Evolutionary conservation across 2,329 filamentous ascomycete species (phyloP).

Genomic region (Fusarium begoniae): DNA sequence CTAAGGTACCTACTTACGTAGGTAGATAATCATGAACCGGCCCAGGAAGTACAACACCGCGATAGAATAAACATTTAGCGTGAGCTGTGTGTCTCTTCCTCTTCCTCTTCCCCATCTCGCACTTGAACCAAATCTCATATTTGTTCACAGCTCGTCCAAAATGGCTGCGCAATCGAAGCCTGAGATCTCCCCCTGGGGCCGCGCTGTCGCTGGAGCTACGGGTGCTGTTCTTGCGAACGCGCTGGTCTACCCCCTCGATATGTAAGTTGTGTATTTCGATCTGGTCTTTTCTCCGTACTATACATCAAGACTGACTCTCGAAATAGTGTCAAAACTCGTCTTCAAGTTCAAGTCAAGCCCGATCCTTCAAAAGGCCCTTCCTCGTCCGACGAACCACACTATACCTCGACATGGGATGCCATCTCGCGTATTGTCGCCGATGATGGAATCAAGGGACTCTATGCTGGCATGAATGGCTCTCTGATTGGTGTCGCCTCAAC

Average conservation of each 20-base stretch:
- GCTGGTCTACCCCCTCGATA: slow-evolving; percentile 94
- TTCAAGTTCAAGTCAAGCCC: slow-evolving; percentile 85
- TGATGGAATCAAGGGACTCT: slow-evolving; percentile 85
- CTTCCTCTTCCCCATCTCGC: neutral
- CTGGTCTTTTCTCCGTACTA: neutral
- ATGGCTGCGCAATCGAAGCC: slow-evolving; percentile 72
- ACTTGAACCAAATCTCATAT: neutral
- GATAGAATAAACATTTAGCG: slow-evolving; percentile 14
- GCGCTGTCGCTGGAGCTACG: slow-evolving; percentile 89
- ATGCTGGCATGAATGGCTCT: slow-evolving; percentile 86
- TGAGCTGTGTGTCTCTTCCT: slow-evolving; percentile 1
- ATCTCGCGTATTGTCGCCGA: slow-evolving; percentile 82
- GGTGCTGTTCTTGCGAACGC: slow-evolving; percentile 96
- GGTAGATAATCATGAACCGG: slow-evolving; percentile 25
- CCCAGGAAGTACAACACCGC: slow-evolving; percentile 17
- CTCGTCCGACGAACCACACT: slow-evolving; percentile 68
- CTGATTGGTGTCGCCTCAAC: slow-evolving; percentile 94
- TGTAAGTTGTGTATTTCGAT: slow-evolving; percentile 67
- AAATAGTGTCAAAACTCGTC: slow-evolving; percentile 87
- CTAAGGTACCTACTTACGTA: neutral
- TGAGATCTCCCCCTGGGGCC: slow-evolving; percentile 88
- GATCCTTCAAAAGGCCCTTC: slow-evolving; percentile 64
- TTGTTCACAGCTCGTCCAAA: neutral
- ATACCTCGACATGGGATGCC: slow-evolving; percentile 87
- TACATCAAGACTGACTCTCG: neutral